Evolutionary conservation across 768 basidiomycete species (phyloP), one percentile per base, ranked within the genome.

Genomic region (Panaeolus cyanescens): DNA sequence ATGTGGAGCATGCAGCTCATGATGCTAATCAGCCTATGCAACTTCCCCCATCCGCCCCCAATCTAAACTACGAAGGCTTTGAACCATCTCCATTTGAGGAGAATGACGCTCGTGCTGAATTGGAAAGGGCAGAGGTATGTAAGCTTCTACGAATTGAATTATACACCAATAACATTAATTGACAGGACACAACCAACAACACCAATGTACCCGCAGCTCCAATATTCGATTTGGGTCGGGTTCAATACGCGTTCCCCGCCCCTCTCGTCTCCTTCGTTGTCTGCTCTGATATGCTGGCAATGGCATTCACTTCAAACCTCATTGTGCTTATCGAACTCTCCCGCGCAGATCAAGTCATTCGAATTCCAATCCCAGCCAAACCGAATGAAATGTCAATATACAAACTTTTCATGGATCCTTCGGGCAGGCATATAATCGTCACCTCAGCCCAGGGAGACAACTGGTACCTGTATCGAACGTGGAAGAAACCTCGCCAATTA

Each of bases 331-430:
- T 99, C 66, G 95, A 97, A 71, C 83, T 99, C 53, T 86, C 90
- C 12, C 89, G 88, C 57, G 86, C 94, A 0, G 93, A 96, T 68
- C 92, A 94, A 69, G 88, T 98, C 58, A 76, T 91, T 64, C 91
- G 90, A 69, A 83, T 98, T 12, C 88, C 82, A 50, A 88, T 93
- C 61, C 87, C 87, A 19, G 83, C 87, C 61, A 93, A 92, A 72
- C 81, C 85, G 1, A 77, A 81, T n/a, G 91, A 94, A 62, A 84
- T 93, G 79, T 79, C 83, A 7, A 86, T 98, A 53, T 77, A 90
- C 78, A 90, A 90, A 70, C 75, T 98, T 56, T 98, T 95, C 76
- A 85, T 92, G 71, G 96, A 99, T 73, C 96, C 96, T 13, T 91
- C 95, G 0, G 96, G 96, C 4, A 83, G 92, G 32, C 97, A 99